These are phyloP conservation scores for Colletotrichum sp. DNA, from an alignment of 2,329 filamentous ascomycete species.

Conservation along the genomic window DNA sequence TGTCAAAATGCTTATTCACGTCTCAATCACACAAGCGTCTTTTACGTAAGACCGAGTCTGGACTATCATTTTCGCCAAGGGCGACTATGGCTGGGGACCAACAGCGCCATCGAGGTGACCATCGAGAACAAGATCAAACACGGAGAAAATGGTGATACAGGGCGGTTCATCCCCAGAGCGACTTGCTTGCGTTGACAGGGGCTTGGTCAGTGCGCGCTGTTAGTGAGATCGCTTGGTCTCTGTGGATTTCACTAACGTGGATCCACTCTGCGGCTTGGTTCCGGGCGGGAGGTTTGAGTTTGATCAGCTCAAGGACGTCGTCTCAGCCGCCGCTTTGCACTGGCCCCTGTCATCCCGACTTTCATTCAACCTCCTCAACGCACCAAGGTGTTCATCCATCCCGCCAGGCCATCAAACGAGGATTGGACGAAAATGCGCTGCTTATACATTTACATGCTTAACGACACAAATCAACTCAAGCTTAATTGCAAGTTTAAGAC, in stretches of 20 bases:
- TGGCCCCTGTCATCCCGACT: conserved; percentile 7
- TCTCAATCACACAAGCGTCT: not conserved
- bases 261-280: not conserved
- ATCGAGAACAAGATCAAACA: conserved; percentile 12
- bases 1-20: not conserved
- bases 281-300: conserved; percentile 20
- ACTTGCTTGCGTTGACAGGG: not conserved
- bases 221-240: not conserved
- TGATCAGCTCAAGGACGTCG: conserved; percentile 24
- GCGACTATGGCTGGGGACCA: not conserved
- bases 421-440: not conserved
- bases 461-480: not conserved
- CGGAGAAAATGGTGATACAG: conserved; percentile 17
- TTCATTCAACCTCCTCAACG: not conserved
- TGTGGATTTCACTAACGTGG: not conserved
- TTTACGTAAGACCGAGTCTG: not conserved
- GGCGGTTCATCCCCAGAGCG: conserved; percentile 6
- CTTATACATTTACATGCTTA: not conserved
- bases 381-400: not conserved
- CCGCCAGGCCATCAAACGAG: not conserved
- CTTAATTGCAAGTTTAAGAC: not conserved
- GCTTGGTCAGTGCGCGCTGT: not conserved
- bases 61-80: not conserved
- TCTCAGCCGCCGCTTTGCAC: conserved; percentile 22
- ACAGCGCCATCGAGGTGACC: not conserved